A percentile compares a stretch with the other conserved stretches of the same genome.
These are phyloP conservation scores for Pueraria montana DNA, from an alignment of 306 rosid genomes.

Conservation along the genomic window DNA sequence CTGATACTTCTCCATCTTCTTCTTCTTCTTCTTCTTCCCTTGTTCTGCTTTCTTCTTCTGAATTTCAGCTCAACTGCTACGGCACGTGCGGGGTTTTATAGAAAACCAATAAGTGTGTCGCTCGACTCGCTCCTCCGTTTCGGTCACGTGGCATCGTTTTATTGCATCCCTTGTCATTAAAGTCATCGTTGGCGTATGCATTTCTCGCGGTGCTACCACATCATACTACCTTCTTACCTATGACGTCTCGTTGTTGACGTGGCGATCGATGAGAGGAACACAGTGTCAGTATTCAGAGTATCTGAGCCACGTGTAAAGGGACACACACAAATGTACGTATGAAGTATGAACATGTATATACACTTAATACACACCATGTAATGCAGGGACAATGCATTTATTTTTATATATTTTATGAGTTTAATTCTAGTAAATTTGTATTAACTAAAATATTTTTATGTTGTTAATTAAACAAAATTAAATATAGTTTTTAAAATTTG, in stretches of 20 bases:
- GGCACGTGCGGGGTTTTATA: constrained; percentile 42
- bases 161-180: constrained; percentile 26
- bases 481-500: too few relatives aligned
- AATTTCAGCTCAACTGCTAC: constrained; percentile 8
- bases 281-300: neutral
- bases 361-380: neutral
- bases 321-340: neutral
- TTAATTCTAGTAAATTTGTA: too few relatives aligned
- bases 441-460: too few relatives aligned
- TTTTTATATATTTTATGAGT: too few relatives aligned
- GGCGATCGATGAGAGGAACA: constrained; percentile 39
- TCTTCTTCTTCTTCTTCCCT: constrained; percentile 48
- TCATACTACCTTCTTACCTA: neutral
- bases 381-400: neutral
- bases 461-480: too few relatives aligned
- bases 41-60: constrained; percentile 28
- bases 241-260: constrained; percentile 46
- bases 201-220: neutral
- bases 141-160: constrained; percentile 40
- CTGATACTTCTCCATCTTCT: constrained; percentile 57
- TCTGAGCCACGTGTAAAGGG: constrained; percentile 24
- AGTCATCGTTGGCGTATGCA: neutral
- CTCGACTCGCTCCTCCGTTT: neutral
- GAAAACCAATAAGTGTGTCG: too few relatives aligned
- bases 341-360: too few relatives aligned